Evolutionary conservation across 140 eudicot genomes (phyloP).

Genomic region (Senecio squalidus): DNA sequence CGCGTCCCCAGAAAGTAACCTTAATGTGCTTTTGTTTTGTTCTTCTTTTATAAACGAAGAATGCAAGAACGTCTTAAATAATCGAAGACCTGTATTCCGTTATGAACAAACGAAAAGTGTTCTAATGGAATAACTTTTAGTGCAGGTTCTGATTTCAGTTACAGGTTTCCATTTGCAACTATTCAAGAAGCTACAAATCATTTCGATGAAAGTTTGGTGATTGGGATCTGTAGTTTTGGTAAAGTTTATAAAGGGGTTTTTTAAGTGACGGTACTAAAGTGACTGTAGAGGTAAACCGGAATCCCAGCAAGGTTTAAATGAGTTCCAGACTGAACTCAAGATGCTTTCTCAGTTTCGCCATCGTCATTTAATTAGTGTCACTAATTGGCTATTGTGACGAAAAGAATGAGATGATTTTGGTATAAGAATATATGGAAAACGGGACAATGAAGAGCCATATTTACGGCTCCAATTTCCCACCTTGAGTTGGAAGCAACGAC

Average conservation of each 20-base stretch:
- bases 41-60: constrained; percentile 31
- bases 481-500: constrained; percentile 65
- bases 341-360: constrained; percentile 72
- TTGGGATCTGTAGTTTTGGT: no score
- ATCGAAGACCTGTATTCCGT: constrained; percentile 74
- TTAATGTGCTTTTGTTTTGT: constrained; percentile 38
- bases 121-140: constrained; percentile 67
- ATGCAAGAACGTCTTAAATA: constrained; percentile 41
- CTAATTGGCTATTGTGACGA: no score
- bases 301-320: constrained; percentile 65
- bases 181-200: constrained; percentile 62
- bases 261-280: constrained; percentile 56
- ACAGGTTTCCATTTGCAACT: constrained; percentile 62
- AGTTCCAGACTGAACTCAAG: constrained; percentile 64
- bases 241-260: no score
- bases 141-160: constrained; percentile 45
- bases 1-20: constrained; percentile 37
- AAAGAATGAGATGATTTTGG: no score
- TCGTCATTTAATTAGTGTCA: constrained; percentile 61
- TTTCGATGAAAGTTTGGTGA: constrained; percentile 56
- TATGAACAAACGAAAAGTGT: constrained; percentile 57
- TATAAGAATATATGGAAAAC: constrained; percentile 62
- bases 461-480: constrained; percentile 58
- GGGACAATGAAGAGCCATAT: constrained; percentile 65
- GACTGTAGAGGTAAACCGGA: constrained; percentile 67